These are phyloP conservation scores for Cryptomeria japonica DNA, from an alignment of 75 land plant genomes.

Conservation along the genomic window DNA sequence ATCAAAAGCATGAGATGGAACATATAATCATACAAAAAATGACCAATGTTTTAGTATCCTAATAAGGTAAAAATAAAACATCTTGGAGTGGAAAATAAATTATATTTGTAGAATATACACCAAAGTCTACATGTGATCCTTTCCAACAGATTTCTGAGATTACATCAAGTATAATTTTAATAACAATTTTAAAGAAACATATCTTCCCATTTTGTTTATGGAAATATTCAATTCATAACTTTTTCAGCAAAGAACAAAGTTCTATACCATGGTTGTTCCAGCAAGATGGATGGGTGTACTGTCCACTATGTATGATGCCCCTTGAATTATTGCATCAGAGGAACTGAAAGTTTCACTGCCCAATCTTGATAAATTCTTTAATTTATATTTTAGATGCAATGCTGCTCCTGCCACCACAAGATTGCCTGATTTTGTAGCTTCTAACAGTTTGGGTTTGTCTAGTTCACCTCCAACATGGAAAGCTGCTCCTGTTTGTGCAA, in stretches of 20 bases:
- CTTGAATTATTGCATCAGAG: neutral
- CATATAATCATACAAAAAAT: neutral
- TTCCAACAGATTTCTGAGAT: neutral
- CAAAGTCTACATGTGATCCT: neutral
- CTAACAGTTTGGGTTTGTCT: constrained; percentile 1
- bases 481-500: constrained; percentile 22
- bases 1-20: neutral
- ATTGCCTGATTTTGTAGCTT: neutral
- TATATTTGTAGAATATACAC: neutral
- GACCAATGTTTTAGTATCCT: neutral
- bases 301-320: constrained; percentile 14
- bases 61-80: neutral
- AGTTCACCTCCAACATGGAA: neutral
- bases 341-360: too few relatives aligned
- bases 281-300: constrained; percentile 25
- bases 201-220: neutral
- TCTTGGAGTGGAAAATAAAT: neutral
- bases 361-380: too few relatives aligned
- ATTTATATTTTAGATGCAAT: too few relatives aligned
- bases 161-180: neutral
- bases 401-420: too few relatives aligned
- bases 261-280: constrained; percentile 18
- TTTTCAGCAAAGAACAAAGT: neutral
- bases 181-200: neutral
- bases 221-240: neutral